Evolutionary conservation across 139 green algal species (phyloP), one percentile per base, ranked within the genome.

Genomic region (Axilococcus clingmanii): DNA sequence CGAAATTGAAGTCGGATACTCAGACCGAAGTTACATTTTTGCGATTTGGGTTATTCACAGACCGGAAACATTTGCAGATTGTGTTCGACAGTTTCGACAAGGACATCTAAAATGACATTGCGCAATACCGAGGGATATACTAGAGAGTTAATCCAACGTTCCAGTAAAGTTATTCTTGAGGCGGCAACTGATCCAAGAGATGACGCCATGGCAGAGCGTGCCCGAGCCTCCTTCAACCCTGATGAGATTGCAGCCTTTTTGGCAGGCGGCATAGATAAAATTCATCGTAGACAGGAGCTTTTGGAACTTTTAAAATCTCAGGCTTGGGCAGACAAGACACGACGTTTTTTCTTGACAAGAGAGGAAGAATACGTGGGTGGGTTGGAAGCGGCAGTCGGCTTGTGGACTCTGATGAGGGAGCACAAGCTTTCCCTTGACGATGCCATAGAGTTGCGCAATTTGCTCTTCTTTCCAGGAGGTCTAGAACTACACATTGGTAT

Each of bases 401-500:
- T 94, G 41, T 94, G 84, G 83, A 62, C 82, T 20, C 65, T 81
- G 49, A 84, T 95, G 68, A 68, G 71, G 24, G 34, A 73, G 2
- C 49, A 86, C 32, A 53, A 73, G 23, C 57, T 96, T 40, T 76
- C 51, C 17, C 52, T 87, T 16, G 73, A 89, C 17, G 87, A 96
- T 28, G 86, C 63, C 17, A 59, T 77, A 4, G 69, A 80, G 32
- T 79, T 91, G 67, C 63, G 86, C 8, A 57, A 56, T 9, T 62
- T 94, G 57, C 45, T 88, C 19, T 71, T 89, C 60, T 74, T 82
- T 16, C 87, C 87, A 4, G 81, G 81, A 3, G 87, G 87, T 27
- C 61, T 96, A 40, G 86, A 94, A 74, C 72, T 95, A 41, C 87
- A 95, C 79, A 89, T 94, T 20, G 87, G 84, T 57, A 83, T 89